Evolutionary conservation across 176 grass and related monocot genomes (phyloP), one percentile per base, ranked within the genome.

Genomic region (Pontederia crassipes): DNA sequence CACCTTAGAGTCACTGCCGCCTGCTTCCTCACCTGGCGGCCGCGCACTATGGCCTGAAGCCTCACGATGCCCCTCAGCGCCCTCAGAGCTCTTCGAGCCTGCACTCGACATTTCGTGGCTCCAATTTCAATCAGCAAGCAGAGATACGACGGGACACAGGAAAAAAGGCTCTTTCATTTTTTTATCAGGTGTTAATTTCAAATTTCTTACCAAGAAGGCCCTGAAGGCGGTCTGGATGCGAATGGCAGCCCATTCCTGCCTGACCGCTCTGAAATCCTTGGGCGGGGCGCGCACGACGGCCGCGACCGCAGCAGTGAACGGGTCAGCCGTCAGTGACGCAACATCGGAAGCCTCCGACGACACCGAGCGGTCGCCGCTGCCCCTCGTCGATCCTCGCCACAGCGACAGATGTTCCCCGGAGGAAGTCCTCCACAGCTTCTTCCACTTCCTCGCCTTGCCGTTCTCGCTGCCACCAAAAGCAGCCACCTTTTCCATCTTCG

Each of bases 161-260:
- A 24, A 24, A 24, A 14, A 11, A 15, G 26, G 28, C 28, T 14
- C 28, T 15, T 35, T 28, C 27, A 8, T 12, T 12, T 14, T 60
- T 12, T 14, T 14, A 29, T 35, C 17, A 8, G 0, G 14, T 2
- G 49, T 15, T 49, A n/a, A 57, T 2, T 17, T 20, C 1, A 61
- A 57, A 14, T 40, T 61, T 13, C 10, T 20, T 92, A 98, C 93
- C 84, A 98, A 32, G 79, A 92, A 98, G 0, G 83, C 88, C 14
- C 93, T 81, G 66, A 89, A 92, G 14, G 93, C 79, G 11, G 93
- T 92, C 77, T 98, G 93, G 69, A 98, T 83, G 72, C 93, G 93
- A 48, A 98, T 88, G 67, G 74, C 26, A 46, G 88, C 84, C 93
- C 93, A 92, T 60, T 92, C 88, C 12, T 86, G 87, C 28, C 87